A percentile compares a stretch with the other conserved stretches of the same genome.
Conservation (phyloP, 441 rosid species). For the Adansonia gregorii region DNA sequence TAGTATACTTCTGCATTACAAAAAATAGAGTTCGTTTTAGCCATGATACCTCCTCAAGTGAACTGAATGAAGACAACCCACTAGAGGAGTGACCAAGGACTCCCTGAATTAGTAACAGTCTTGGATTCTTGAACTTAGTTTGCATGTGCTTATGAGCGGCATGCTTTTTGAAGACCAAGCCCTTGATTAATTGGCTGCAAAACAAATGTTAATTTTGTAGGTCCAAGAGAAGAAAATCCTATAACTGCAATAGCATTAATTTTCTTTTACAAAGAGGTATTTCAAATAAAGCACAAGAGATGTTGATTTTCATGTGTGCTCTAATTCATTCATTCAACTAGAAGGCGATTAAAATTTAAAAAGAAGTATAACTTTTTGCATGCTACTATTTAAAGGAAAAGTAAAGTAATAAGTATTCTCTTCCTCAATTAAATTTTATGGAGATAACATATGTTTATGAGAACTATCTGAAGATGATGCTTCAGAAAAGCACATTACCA, state of each 20-base stretch:
- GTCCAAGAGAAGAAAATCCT: not conserved
- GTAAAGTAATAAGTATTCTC: not conserved
- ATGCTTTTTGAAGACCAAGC: constrained; percentile 90
- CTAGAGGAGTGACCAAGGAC: constrained; percentile 74
- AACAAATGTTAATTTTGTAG: not conserved
- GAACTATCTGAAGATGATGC: constrained; percentile 9
- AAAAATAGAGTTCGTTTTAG: constrained; percentile 16
- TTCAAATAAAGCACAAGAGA: not conserved
- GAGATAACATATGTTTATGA: not conserved
- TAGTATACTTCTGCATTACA: constrained; percentile 2
- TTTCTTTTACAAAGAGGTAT: not conserved
- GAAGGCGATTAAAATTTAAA: not conserved
- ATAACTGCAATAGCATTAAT: constrained; percentile 8
- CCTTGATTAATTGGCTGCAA: constrained; percentile 83
- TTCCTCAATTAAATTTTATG: not conserved
- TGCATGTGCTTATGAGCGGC: constrained; percentile 99
- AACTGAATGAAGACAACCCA: constrained; percentile 71
- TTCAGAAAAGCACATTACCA: not conserved
- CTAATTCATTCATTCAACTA: not conserved
- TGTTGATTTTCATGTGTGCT: not conserved
- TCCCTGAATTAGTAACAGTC: constrained; percentile 72
- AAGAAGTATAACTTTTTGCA: not conserved
- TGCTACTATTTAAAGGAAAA: not conserved
- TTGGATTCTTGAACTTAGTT: constrained; percentile 73
- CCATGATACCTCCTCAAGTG: constrained; percentile 69